Evolutionary conservation across 768 basidiomycete species (phyloP), one percentile per base, ranked within the genome.

Genomic region (Ephemerocybe angulata): DNA sequence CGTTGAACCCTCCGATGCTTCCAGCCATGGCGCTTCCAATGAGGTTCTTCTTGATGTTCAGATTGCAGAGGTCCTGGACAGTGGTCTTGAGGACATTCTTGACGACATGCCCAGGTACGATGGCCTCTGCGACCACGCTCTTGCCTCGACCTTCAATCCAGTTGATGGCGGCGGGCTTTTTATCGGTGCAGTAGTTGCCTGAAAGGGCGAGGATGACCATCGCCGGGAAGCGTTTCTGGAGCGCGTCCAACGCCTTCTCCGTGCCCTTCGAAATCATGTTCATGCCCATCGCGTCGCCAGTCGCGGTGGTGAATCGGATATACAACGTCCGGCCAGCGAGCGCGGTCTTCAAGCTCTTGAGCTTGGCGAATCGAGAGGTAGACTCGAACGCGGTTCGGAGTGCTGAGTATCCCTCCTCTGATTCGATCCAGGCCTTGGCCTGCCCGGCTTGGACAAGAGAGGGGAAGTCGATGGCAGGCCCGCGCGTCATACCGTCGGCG

Each of bases 201-300:
- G 89, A 92, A 13, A 99, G 80, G 6, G 96, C 90, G 31, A 97
- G 80, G 37, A 93, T 84, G 53, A 84, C 71, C 95, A 98, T 98
- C 57, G 87, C 86, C 3, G 96, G 96, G 76, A 93, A 98, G 63
- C 85, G 70, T 47, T 77, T 76, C 61, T 81, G 55, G 80, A 93
- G 78, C 22, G 77, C 81, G 63, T 88, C 93, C 12, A 99, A 80
- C 19, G 94, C 95, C 72, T 90, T 90, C 75, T 98, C 97, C 6
- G 93, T 94, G 3, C 95, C 97, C 73, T 99, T 99, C 8, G 89
- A 92, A 65, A 98, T 97, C 97, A 98, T 99, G 78, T 99, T 99
- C 97, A 99, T 99, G 17, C 97, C 97, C 96, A 98, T 99, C 35
- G 97, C 96, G 65, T 98, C 96, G 28, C 95, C 97, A 0, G 97